Evolutionary conservation across 108 stramenopile species (phyloP).

Genomic region (Fragilaria crotonensis): DNA sequence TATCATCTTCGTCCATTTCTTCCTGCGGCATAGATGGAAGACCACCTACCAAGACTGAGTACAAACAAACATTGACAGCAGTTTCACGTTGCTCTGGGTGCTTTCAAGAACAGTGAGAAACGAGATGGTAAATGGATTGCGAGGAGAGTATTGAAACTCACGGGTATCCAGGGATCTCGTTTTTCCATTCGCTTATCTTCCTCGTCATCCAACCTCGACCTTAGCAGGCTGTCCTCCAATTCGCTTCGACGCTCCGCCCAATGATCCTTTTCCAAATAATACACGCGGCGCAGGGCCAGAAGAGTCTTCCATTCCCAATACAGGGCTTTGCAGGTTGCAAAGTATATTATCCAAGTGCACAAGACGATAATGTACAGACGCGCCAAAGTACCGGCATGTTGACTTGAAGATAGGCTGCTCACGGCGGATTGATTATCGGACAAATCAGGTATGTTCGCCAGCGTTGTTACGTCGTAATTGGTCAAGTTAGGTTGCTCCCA

Average conservation of each 20-base stretch:
- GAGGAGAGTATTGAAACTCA: too few relatives aligned
- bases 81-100: slow-evolving; percentile 81
- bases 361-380: slow-evolving; percentile 51
- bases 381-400: slow-evolving; percentile 19
- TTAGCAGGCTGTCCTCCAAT: slow-evolving; percentile 38
- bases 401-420: too few relatives aligned
- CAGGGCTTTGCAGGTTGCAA: slow-evolving; percentile 34
- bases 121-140: too few relatives aligned
- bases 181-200: slow-evolving; percentile 13
- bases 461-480: slow-evolving; percentile 66
- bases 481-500: slow-evolving; percentile 33
- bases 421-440: too few relatives aligned
- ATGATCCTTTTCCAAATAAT: slow-evolving; percentile 75
- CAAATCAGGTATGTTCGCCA: slow-evolving; percentile 65
- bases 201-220: not conserved
- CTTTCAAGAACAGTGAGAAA: too few relatives aligned
- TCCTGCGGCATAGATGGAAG: slow-evolving; percentile 62
- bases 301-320: slow-evolving; percentile 64
- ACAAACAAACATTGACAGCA: slow-evolving; percentile 72
- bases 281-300: slow-evolving; percentile 69
- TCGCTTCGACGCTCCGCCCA: slow-evolving; percentile 59
- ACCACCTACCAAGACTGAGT: slow-evolving; percentile 75
- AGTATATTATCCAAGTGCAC: slow-evolving; percentile 52
- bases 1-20: slow-evolving; percentile 35
- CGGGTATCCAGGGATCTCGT: slow-evolving; percentile 72